Evolutionary conservation across 352 stramenopile species (phyloP).

Genomic region (Phytophthora macrochlamydospora): DNA sequence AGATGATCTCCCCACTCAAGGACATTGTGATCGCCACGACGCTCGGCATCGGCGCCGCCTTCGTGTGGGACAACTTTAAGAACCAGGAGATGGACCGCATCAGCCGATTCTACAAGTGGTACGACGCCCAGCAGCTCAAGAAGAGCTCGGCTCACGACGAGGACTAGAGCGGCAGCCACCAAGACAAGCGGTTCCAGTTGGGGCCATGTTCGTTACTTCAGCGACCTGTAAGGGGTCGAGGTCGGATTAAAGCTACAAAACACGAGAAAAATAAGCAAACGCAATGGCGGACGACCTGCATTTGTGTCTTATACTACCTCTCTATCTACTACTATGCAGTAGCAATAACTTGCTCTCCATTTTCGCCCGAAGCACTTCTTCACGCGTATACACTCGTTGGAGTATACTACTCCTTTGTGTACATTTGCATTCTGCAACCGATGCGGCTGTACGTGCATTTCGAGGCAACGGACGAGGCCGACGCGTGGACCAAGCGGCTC

Average conservation of each 20-base stretch:
- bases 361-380: neutral
- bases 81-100: slow-evolving; percentile 77
- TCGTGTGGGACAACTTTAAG: slow-evolving; percentile 75
- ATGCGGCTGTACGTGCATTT: slow-evolving; percentile 79
- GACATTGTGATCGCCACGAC: slow-evolving; percentile 79
- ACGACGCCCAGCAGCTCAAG: slow-evolving; percentile 74
- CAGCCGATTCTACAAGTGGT: slow-evolving; percentile 82
- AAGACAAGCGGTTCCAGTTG: neutral
- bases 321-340: neutral
- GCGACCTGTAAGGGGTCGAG: slow-evolving; percentile 9
- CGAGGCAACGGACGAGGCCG: slow-evolving; percentile 31
- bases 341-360: neutral
- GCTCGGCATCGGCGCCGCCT: slow-evolving; percentile 57
- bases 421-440: neutral
- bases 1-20: slow-evolving; percentile 76
- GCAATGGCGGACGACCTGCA: slow-evolving; percentile 13
- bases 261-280: slow-evolving; percentile 29
- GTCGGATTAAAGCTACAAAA: slow-evolving; percentile 26
- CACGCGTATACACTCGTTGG: neutral
- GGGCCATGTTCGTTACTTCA: no score
- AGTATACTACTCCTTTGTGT: neutral
- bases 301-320: neutral
- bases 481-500: slow-evolving; percentile 63
- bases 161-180: slow-evolving; percentile 28
- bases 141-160: slow-evolving; percentile 48